These are phyloP conservation scores for Daldinia sp. DNA, from an alignment of 2,329 filamentous ascomycete species.

Conservation along the genomic window DNA sequence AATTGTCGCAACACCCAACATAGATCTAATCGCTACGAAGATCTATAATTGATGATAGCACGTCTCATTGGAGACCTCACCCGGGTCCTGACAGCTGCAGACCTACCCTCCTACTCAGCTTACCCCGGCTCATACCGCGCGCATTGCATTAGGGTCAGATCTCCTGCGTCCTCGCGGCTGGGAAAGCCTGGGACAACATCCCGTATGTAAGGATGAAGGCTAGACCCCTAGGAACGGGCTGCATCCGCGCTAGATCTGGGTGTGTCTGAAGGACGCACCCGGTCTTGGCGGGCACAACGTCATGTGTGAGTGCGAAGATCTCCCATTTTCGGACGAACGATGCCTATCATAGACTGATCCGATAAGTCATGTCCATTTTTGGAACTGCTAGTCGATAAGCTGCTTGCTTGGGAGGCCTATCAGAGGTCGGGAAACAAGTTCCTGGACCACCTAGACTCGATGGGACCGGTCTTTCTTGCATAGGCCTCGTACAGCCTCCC, in stretches of 20 bases:
- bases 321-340: constrained; percentile 40
- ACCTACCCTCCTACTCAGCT: constrained; percentile 38
- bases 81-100: constrained; percentile 39
- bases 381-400: constrained; percentile 34
- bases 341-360: constrained; percentile 38
- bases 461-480: constrained; percentile 21
- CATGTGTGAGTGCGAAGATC: constrained; percentile 39
- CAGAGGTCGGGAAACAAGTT: constrained; percentile 14
- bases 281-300: constrained; percentile 42
- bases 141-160: constrained; percentile 44
- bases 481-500: constrained; percentile 23
- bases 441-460: constrained; percentile 15
- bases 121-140: constrained; percentile 38
- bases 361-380: constrained; percentile 37
- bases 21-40: constrained; percentile 32
- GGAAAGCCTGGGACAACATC: constrained; percentile 35
- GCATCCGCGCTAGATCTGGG: constrained; percentile 40
- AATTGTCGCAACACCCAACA: constrained; percentile 16
- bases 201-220: constrained; percentile 30
- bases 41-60: constrained; percentile 34
- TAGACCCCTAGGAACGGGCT: constrained; percentile 34
- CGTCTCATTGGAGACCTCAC: constrained; percentile 37
- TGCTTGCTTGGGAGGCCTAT: constrained; percentile 33
- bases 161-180: constrained; percentile 36
- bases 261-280: constrained; percentile 36